Base-by-base conservation (phyloP, 2,329 filamentous ascomycete species). In the Aspergillus ustus region DNA sequence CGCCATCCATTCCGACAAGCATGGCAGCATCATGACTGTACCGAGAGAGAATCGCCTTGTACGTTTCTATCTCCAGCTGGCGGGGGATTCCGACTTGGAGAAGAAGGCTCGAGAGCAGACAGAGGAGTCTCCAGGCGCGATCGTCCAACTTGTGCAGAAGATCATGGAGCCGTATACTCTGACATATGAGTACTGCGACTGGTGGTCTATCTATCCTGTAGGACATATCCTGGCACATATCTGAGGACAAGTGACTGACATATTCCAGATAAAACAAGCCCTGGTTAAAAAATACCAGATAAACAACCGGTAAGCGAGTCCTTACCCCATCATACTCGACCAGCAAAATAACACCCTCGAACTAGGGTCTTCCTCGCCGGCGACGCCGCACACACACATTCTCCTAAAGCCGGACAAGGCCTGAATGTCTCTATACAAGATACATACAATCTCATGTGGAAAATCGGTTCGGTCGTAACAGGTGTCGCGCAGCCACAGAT, bases 381-480 rank as follows among this genome's bases (percentile, higher is more conserved):
- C 1, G 55, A 57, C 34, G 55, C 55, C 2, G 46, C 46, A 4
- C 55, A 57, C 8, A 57, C 46, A 1, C 55, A 57, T 11, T 57
- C 55, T 2, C 55, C 46, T 15, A 57, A 57, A 29, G 55, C 55
- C 8, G 55, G 55, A 1, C 55, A 57, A 28, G 55, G 55, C 4
- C 44, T 57, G 55, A 57, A 57, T n/a, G 46, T 57, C 5, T 51
- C 46, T 2, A 57, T 57, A 2, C 55, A 57, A 11, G 55, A 57
- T 40, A 51, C 55, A 31, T 57, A 51, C 55, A 57, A 57, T n/a
- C 46, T 57, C 7, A 6, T 31, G 1, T 57, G 55, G 55, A 87
- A 87, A 65, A 71, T 87, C 3, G 81, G 77, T 0, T 71, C 81
- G 3, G 83, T 84, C 0, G 73, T 83, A 22, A 80, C 77, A 15